These are phyloP conservation scores for Hymenoscyphus fraxineus DNA, from an alignment of 2,329 filamentous ascomycete genomes.

Conservation along the genomic window DNA sequence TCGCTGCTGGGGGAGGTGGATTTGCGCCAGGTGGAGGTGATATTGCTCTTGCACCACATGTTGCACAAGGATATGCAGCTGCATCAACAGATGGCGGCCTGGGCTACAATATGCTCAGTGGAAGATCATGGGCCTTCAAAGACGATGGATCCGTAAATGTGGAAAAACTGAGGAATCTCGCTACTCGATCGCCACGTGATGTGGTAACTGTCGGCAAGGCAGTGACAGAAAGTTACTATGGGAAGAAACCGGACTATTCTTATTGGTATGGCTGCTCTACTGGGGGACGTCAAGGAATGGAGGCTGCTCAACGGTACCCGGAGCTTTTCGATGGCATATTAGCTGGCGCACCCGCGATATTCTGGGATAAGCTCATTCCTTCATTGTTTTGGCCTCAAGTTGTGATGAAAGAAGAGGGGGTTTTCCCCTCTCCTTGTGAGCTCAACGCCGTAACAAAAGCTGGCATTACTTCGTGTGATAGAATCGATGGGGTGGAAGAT, in stretches of 20 bases:
- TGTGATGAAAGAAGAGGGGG: slow-evolving; percentile 17
- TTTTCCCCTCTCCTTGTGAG: slow-evolving; percentile 15
- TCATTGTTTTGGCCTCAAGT: slow-evolving; percentile 16
- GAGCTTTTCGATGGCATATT: slow-evolving; percentile 40
- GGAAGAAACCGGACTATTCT: slow-evolving; percentile 33
- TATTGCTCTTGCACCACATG: slow-evolving; percentile 24
- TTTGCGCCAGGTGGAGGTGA: slow-evolving; percentile 10
- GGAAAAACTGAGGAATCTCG: neutral
- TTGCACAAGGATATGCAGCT: slow-evolving; percentile 32
- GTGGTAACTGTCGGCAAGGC: slow-evolving; percentile 35
- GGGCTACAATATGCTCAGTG: neutral
- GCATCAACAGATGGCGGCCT: slow-evolving; percentile 31
- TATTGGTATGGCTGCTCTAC: slow-evolving; percentile 40
- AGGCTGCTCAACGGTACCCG: slow-evolving; percentile 38
- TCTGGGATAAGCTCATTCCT: slow-evolving; percentile 20
- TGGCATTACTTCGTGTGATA: slow-evolving; percentile 17
- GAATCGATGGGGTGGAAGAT: slow-evolving; percentile 22
- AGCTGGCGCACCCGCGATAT: slow-evolving; percentile 38
- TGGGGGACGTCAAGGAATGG: slow-evolving; percentile 38
- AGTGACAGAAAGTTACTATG: slow-evolving; percentile 36
- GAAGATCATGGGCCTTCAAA: neutral
- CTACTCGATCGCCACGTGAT: slow-evolving; percentile 35
- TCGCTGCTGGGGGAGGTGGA: neutral
- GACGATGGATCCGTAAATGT: neutral
- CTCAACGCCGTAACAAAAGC: slow-evolving; percentile 15